Percentiles rank a stretch among this genome's conserved stretches.
Conservation (phyloP, 257 asterid species). For the Catharanthus roseus region DNA sequence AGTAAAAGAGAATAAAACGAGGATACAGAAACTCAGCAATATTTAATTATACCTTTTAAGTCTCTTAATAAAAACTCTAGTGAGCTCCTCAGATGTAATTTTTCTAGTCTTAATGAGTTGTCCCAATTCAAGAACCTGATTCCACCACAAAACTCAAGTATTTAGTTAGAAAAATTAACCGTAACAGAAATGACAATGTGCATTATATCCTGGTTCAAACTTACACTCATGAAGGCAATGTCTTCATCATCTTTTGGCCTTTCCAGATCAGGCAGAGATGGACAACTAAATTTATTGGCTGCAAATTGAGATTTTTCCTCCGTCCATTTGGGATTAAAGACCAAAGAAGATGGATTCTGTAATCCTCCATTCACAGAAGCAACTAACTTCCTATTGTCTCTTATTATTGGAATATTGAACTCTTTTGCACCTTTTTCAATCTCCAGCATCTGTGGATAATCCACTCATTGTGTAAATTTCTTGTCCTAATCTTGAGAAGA, state of each 20-base stretch:
- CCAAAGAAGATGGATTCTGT: slow-evolving; percentile 64
- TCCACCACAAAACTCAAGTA: slow-evolving; percentile 8
- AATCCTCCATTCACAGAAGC: slow-evolving; percentile 82
- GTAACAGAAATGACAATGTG: neutral
- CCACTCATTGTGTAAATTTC: neutral
- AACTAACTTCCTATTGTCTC: slow-evolving; percentile 56
- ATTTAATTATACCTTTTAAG: slow-evolving; percentile 51
- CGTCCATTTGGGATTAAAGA: slow-evolving; percentile 58
- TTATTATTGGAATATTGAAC: slow-evolving; percentile 56
- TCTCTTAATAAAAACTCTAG: slow-evolving; percentile 53
- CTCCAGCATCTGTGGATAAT: slow-evolving; percentile 54
- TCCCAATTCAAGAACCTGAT: slow-evolving; percentile 82
- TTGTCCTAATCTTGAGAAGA: slow-evolving; percentile 1
- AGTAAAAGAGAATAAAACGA: neutral
- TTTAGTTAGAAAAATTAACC: neutral
- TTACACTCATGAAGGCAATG: slow-evolving; percentile 83
- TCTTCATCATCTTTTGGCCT: slow-evolving; percentile 68
- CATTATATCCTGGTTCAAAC: slow-evolving; percentile 13
- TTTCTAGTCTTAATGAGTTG: slow-evolving; percentile 60
- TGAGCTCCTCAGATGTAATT: slow-evolving; percentile 74
- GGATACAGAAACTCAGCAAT: neutral
- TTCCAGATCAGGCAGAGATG: slow-evolving; percentile 39
- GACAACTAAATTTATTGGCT: slow-evolving; percentile 39
- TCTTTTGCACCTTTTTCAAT: slow-evolving; percentile 69
- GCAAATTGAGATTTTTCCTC: slow-evolving; percentile 22